Evolutionary conservation across 768 basidiomycete species (phyloP).

Genomic region (Galerina sulciceps): DNA sequence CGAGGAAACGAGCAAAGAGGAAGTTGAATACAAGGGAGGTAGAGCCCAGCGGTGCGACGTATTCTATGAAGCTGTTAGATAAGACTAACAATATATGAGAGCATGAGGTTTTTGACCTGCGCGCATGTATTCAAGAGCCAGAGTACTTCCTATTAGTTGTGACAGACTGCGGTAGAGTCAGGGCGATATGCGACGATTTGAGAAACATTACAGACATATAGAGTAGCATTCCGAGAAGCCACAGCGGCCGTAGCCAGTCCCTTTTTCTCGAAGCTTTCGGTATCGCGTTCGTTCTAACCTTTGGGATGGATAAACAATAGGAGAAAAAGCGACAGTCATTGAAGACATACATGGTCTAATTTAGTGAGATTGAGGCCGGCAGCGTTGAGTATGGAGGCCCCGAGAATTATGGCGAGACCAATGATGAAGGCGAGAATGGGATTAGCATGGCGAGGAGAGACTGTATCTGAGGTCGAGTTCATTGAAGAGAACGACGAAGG

Average conservation of each 20-base stretch:
- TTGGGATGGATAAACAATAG: constrained; percentile 1
- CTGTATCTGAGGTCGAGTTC: constrained; percentile 7
- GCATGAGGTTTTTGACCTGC: constrained; percentile 53
- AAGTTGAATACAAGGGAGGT: constrained; percentile 97
- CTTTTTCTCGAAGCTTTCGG: constrained; percentile 75
- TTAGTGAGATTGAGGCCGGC: constrained; percentile 96
- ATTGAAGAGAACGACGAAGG: no score
- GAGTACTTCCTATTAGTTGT: constrained; percentile 85
- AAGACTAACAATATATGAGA: background rate
- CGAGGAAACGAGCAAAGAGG: constrained; percentile 87
- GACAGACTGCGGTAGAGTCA: constrained; percentile 55
- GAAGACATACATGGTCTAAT: constrained; percentile 77
- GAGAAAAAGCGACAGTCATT: background rate
- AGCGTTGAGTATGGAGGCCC: constrained; percentile 86
- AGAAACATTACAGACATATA: constrained; percentile 70
- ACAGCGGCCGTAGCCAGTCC: constrained; percentile 85
- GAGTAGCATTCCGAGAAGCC: constrained; percentile 91
- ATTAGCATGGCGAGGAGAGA: constrained; percentile 36
- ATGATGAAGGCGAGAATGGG: constrained; percentile 79
- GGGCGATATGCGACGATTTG: constrained; percentile 8
- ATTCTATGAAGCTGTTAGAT: constrained; percentile 55
- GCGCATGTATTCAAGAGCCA: constrained; percentile 87
- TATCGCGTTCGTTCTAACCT: constrained; percentile 75
- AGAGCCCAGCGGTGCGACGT: constrained; percentile 94
- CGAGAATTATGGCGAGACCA: constrained; percentile 82